Base-by-base conservation (phyloP, 163 green algal species). In the Trebouxiophyceae sp. region DNA sequence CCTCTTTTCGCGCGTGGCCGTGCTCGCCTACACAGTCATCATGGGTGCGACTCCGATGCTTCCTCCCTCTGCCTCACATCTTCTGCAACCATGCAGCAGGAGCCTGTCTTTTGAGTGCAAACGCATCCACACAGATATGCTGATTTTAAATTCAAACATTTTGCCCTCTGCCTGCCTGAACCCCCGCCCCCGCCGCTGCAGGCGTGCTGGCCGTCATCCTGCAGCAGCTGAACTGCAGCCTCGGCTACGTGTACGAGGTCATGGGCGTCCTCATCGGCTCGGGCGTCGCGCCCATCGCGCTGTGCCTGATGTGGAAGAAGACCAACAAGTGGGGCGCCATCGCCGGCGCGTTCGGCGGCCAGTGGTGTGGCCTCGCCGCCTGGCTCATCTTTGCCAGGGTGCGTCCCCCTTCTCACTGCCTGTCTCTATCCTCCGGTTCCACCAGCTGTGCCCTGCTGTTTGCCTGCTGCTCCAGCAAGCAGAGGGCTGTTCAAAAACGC, bases 261-360 rank as follows among this genome's bases (percentile, higher is more conserved):
- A 95, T 92, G 69, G 91, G 90, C 23, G 77, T 91, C 23, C 74
- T 97, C 23, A 77, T 77, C 29, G 70, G 70, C 22, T 77, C 70
- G 12, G 70, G 65, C 5, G 70, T 77, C 47, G 74, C 84, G 33
- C 88, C 88, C 32, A 86, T 95, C 46, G 79, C 87, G 29, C 70
- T 81, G 23, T 84, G 75, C 26, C 81, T 97, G 16, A 88, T 87
- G 3, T 97, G 90, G 90, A 75, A 67, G 28, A 95, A 95, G 75
- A 86, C 45, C 76, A 84, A 74, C 32, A 84, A 80, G 27, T 72
- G 62, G 19, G 86, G 66, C 77, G 90, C 90, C 45, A 89, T 95
- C 45, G 67, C 66, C 24, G 87, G 88, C 27, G 75, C 86, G 33
- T 55, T 95, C 34, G 61, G 71, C 8, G 86, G 86, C 50, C 72